Percentiles rank a stretch among this genome's conserved stretches.
These are phyloP conservation scores for Penicillium occitanis DNA, from an alignment of 2,329 filamentous ascomycete genomes.

Conservation along the genomic window DNA sequence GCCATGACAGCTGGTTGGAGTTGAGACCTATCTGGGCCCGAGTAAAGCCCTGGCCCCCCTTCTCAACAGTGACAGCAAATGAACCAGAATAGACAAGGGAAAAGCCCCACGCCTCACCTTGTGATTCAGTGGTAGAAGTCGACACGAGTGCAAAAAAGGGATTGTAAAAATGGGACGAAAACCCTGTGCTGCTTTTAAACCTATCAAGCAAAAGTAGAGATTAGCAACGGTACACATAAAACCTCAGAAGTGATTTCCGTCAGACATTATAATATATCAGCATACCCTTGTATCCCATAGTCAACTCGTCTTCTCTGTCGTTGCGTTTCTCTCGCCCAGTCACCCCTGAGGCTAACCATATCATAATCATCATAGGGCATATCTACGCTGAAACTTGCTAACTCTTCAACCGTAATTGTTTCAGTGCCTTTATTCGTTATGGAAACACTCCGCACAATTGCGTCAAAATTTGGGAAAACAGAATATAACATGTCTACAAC, in stretches of 20 bases:
- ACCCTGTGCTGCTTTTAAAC: neutral
- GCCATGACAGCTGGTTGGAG: neutral
- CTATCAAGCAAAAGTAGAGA: no score
- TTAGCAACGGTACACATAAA: no score
- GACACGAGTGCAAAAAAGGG: neutral
- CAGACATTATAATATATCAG: no score
- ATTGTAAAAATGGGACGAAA: neutral
- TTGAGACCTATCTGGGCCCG: neutral
- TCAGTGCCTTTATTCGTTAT: neutral
- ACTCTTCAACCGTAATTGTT: neutral
- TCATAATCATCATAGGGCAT: neutral
- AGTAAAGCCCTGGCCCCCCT: neutral
- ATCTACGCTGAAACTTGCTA: neutral
- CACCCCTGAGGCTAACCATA: neutral
- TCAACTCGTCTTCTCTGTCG: neutral
- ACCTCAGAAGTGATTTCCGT: no score
- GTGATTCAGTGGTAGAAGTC: neutral
- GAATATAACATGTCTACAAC: neutral
- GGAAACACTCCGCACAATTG: neutral
- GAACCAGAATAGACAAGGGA: neutral
- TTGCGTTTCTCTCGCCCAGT: neutral
- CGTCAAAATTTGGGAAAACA: neutral
- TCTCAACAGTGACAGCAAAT: neutral
- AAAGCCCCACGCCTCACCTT: neutral
- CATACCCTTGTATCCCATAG: neutral